Evolutionary conservation across 768 basidiomycete species (phyloP).

Genomic region (Suillus decipiens): DNA sequence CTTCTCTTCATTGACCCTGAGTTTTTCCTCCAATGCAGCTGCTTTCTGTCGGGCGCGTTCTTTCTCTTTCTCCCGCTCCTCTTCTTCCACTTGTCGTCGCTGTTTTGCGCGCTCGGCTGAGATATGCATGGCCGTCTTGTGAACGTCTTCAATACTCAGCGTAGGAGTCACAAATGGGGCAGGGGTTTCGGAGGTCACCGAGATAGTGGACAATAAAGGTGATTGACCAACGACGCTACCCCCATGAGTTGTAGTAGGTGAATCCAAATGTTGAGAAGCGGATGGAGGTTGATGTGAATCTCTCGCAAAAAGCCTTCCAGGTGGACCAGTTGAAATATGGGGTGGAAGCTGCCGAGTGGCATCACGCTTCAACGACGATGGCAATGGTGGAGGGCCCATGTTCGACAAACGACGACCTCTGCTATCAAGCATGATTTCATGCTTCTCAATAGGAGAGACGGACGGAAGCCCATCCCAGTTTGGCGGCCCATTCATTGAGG

Average conservation of each 20-base stretch:
- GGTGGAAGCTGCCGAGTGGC: constrained; percentile 56
- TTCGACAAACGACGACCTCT: constrained; percentile 42
- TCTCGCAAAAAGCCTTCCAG: constrained; percentile 43
- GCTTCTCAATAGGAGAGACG: constrained; percentile 35
- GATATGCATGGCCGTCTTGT: constrained; percentile 78
- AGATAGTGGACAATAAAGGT: constrained; percentile 45
- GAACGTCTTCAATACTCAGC: constrained; percentile 62
- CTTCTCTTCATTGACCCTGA: constrained; percentile 40
- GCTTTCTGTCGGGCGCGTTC: constrained; percentile 84
- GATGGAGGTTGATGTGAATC: constrained; percentile 42
- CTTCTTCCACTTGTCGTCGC: constrained; percentile 80
- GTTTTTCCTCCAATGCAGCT: constrained; percentile 68
- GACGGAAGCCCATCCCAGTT: constrained; percentile 16
- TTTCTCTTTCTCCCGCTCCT: constrained; percentile 74
- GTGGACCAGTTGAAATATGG: constrained; percentile 44
- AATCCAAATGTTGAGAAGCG: constrained; percentile 23
- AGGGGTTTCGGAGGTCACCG: constrained; percentile 38
- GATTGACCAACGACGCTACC: constrained; percentile 39
- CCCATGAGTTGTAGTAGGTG: constrained; percentile 20
- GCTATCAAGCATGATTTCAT: constrained; percentile 22
- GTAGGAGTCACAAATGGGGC: constrained; percentile 26
- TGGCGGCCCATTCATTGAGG: constrained; percentile 29
- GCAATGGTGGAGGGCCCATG: constrained; percentile 57
- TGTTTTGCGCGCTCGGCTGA: constrained; percentile 84
- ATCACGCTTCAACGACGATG: constrained; percentile 40